Conservation (phyloP, 2,329 filamentous ascomycete genomes). For the Davidsoniella virescens region DNA sequence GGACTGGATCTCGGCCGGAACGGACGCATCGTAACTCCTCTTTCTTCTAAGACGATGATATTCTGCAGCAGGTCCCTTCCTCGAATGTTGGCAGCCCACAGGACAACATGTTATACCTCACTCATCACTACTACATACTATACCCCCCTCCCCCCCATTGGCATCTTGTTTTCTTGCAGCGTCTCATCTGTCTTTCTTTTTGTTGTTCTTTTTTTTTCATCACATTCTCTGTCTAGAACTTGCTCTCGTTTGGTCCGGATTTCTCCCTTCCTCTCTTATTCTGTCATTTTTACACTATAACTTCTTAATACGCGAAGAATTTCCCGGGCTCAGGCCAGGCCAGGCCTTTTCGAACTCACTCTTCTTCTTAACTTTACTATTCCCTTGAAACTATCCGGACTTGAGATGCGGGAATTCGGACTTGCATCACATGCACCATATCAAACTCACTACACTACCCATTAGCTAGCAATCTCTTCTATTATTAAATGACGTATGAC, state of each 20-base stretch:
- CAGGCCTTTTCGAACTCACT: too few relatives aligned
- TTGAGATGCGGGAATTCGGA: too few relatives aligned
- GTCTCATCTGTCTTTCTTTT: slow-evolving; percentile 1
- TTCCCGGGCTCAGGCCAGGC: too few relatives aligned
- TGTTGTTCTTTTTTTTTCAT: not conserved
- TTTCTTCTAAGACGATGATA: not conserved
- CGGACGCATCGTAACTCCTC: not conserved
- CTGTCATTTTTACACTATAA: slow-evolving; percentile 3
- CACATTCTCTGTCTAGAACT: not conserved
- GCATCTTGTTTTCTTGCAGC: slow-evolving; percentile 4
- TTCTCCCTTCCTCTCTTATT: not conserved
- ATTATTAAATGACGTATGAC: too few relatives aligned
- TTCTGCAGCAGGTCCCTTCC: not conserved
- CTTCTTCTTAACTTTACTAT: too few relatives aligned
- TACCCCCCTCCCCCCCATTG: slow-evolving; percentile 6
- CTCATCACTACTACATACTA: slow-evolving; percentile 2
- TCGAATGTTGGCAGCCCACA: slow-evolving; percentile 9
- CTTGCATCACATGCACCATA: too few relatives aligned
- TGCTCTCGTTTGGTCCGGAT: not conserved
- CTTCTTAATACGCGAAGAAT: not conserved
- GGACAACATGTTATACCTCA: slow-evolving; percentile 10
- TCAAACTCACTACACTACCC: too few relatives aligned
- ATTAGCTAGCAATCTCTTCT: too few relatives aligned
- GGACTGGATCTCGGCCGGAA: not conserved
- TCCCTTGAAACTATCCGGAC: too few relatives aligned